Conservation (phyloP, 352 stramenopile genomes). For the Halophytophthora polymorphica region DNA sequence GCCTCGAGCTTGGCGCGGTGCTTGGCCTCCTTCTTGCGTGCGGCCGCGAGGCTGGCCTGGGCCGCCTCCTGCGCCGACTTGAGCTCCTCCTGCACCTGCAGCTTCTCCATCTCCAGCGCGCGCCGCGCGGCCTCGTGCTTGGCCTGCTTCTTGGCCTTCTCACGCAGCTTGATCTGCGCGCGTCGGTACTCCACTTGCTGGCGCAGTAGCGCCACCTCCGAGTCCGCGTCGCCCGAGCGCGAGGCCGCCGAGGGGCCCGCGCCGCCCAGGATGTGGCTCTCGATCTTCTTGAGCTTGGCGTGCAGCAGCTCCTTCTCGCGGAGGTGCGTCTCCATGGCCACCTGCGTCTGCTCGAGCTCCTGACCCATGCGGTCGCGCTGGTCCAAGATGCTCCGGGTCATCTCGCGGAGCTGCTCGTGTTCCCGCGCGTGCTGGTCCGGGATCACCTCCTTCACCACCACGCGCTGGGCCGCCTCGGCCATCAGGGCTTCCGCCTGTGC, state of each 20-base stretch:
- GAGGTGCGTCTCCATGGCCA: constrained; percentile 60
- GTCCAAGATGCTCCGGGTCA: constrained; percentile 63
- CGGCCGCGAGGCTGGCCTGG: constrained; percentile 46
- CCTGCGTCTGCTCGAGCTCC: constrained; percentile 68
- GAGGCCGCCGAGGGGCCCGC: constrained; percentile 20
- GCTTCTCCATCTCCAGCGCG: constrained; percentile 64
- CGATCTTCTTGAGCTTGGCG: constrained; percentile 74
- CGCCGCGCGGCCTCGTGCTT: constrained; percentile 58
- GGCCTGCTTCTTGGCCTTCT: constrained; percentile 70
- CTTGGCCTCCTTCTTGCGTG: constrained; percentile 67
- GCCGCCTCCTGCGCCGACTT: constrained; percentile 65
- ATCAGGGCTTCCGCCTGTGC: constrained; percentile 63
- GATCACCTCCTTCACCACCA: constrained; percentile 79
- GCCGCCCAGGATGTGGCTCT: constrained; percentile 72
- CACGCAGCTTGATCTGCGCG: constrained; percentile 74
- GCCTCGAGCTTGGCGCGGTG: constrained; percentile 68
- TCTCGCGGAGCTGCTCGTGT: constrained; percentile 53
- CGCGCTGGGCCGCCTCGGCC: constrained; percentile 45
- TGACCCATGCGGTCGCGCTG: constrained; percentile 72
- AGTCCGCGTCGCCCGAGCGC: constrained; percentile 28
- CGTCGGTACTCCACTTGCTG: constrained; percentile 81
- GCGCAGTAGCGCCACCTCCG: constrained; percentile 72
- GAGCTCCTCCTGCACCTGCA: constrained; percentile 71
- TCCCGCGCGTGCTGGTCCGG: constrained; percentile 64
- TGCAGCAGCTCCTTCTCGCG: constrained; percentile 62